phyloP scores from a whole-genome alignment of 176 grass and related monocot genomes.

The Oryza rufipogon region DNA sequence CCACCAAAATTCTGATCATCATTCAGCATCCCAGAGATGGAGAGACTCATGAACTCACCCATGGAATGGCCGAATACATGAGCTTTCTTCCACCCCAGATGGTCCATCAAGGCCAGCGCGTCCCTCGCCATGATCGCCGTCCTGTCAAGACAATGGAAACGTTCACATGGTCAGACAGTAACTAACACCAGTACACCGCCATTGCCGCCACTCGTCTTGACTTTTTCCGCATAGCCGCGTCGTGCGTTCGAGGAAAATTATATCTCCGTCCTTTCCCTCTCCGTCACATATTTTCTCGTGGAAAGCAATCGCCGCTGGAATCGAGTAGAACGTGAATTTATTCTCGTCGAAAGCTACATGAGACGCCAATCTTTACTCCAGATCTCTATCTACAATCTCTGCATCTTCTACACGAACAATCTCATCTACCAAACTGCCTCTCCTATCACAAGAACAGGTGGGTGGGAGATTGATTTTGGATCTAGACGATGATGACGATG shows the following conservation, averaged over 20 bases:
- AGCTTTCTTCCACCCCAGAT: slow-evolving; percentile 93
- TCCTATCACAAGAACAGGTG: no score
- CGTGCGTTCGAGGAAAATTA: slow-evolving; percentile 18
- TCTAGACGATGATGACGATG: neutral
- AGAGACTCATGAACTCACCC: slow-evolving; percentile 49
- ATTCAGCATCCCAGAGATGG: neutral
- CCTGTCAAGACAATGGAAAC: slow-evolving; percentile 47
- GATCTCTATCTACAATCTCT: no score
- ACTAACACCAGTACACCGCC: neutral
- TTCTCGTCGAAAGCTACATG: slow-evolving; percentile 39
- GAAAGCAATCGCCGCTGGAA: slow-evolving; percentile 24
- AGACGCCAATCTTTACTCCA: slow-evolving; percentile 18
- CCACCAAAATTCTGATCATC: neutral
- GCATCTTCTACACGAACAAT: no score
- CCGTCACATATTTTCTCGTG: slow-evolving; percentile 41
- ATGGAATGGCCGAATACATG: slow-evolving; percentile 98
- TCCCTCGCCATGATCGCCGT: slow-evolving; percentile 92
- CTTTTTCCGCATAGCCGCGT: slow-evolving; percentile 17
- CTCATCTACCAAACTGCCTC: no score
- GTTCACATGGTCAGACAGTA: slow-evolving; percentile 19
- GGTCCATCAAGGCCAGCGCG: slow-evolving; percentile 83
- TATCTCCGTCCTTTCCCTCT: slow-evolving; percentile 22
- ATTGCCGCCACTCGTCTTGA: slow-evolving; percentile 6
- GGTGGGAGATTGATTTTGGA: no score
- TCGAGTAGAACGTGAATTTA: slow-evolving; percentile 12